Evolutionary conservation across 139 green algal genomes (phyloP).

Genomic region (Coelastrella sp.): DNA sequence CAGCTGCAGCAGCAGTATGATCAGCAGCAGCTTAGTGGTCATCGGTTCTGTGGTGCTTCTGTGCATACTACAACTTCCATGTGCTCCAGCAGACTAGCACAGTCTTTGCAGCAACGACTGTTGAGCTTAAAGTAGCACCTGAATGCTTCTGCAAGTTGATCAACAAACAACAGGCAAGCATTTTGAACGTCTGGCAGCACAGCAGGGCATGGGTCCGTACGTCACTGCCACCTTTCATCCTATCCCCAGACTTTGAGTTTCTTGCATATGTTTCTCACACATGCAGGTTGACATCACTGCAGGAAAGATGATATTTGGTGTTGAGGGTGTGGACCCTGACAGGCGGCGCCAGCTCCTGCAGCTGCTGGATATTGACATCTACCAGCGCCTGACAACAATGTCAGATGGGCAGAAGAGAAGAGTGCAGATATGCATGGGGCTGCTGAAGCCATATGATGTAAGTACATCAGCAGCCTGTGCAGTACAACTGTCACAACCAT

Average conservation of each 20-base stretch:
- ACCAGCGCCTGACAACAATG: slow-evolving; percentile 95
- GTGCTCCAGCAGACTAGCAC: no score
- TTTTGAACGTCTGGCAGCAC: neutral
- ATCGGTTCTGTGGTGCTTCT: no score
- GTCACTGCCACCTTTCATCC: no score
- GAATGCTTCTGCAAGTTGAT: neutral
- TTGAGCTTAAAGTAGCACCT: no score
- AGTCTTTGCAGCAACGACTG: no score
- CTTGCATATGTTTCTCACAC: neutral
- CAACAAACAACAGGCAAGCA: neutral
- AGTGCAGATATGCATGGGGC: slow-evolving; percentile 97
- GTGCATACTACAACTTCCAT: no score
- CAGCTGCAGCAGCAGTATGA: no score
- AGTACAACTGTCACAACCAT: no score
- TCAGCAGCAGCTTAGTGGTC: no score
- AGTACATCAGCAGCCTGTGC: neutral
- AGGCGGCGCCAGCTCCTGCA: slow-evolving; percentile 82
- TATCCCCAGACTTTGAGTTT: no score
- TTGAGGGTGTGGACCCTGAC: slow-evolving; percentile 83
- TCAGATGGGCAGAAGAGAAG: slow-evolving; percentile 95
- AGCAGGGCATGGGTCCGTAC: no score
- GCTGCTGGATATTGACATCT: slow-evolving; percentile 95
- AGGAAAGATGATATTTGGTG: slow-evolving; percentile 85
- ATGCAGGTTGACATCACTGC: slow-evolving; percentile 87
- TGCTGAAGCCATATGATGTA: slow-evolving; percentile 94